Conservation (phyloP, 2,329 filamentous ascomycete species). For the Amauroascus niger region DNA sequence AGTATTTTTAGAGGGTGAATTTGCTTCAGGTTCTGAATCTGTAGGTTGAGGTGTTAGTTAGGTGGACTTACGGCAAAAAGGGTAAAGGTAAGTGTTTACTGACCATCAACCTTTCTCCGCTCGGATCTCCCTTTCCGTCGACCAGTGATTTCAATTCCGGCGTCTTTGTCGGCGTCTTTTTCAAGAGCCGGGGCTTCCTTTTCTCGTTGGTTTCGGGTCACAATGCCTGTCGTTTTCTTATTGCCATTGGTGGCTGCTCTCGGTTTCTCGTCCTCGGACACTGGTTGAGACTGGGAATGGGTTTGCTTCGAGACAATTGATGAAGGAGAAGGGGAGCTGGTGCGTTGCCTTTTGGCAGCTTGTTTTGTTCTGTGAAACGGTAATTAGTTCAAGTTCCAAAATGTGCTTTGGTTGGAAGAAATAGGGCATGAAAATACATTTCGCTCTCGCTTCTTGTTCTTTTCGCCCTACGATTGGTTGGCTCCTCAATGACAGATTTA, state of each 20-base stretch:
- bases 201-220: constrained; percentile 45
- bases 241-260: constrained; percentile 27
- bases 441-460: constrained; percentile 82
- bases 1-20: constrained; percentile 42
- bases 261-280: constrained; percentile 59
- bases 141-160: constrained; percentile 59
- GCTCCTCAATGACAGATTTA: constrained; percentile 45
- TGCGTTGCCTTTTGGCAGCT: constrained; percentile 71
- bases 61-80: not conserved
- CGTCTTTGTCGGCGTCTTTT: constrained; percentile 65
- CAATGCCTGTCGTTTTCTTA: constrained; percentile 52
- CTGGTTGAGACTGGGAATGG: constrained; percentile 36
- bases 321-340: constrained; percentile 62
- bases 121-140: constrained; percentile 76
- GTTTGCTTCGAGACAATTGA: constrained; percentile 40
- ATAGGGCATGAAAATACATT: constrained; percentile 51
- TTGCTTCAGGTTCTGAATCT: constrained; percentile 62
- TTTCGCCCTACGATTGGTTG: constrained; percentile 59
- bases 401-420: constrained; percentile 11
- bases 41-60: not conserved
- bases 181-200: constrained; percentile 40
- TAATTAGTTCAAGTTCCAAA: constrained; percentile 11
- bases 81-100: constrained; percentile 15
- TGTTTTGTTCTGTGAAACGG: constrained; percentile 53
- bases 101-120: constrained; percentile 71